Evolutionary conservation across 2,329 filamentous ascomycete genomes (phyloP), one percentile per base, ranked within the genome.

Genomic region (Lomentospora prolificans): DNA sequence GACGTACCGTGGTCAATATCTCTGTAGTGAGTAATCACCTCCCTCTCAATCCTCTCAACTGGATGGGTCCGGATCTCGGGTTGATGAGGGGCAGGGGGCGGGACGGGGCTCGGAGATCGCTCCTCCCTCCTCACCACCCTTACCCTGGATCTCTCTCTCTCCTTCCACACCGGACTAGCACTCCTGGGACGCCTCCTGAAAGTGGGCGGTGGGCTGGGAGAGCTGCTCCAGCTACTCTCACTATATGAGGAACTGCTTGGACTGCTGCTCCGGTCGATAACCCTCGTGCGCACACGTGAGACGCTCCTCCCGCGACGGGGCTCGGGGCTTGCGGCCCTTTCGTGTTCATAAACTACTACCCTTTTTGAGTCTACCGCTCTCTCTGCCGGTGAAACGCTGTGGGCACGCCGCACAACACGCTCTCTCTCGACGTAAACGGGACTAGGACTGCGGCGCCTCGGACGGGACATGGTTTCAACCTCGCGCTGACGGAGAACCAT

Each of bases 11-110:
- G 89, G 65, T 95, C 88, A 62, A 95, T 86, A 65, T 92, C 87
- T 57, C 85, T 81, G 67, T 94, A 92, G 70, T 94, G 89, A 0
- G 89, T 95, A 61, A 95, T 91, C 57, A 95, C 84, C 66, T 96
- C 89, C 64, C 92, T 84, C 69, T 92, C 88, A 62, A 95, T 89
- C 1, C 86, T 87, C 31, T 48, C 44, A 22, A 48, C 44, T 10
- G 90, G 90, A 19, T 85, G 84, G 44, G 83, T 80, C 63, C 94
- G 85, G 48, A 87, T 77, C 60, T 79, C 78, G 28, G 82, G 83
- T 48, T 80, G 80, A n/a, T 79, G 76, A 7, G 79, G 77, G 10
- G 78, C 75, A 3, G 81, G 80, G 19, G 80, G 78, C 12, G 63
- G 62, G 8, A 57, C 67, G 57, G 54, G 73, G 70, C 61, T 75